Evolutionary conservation across 768 basidiomycete species (phyloP), one percentile per base, ranked within the genome.

Genomic region (Lactarius hatsudake): DNA sequence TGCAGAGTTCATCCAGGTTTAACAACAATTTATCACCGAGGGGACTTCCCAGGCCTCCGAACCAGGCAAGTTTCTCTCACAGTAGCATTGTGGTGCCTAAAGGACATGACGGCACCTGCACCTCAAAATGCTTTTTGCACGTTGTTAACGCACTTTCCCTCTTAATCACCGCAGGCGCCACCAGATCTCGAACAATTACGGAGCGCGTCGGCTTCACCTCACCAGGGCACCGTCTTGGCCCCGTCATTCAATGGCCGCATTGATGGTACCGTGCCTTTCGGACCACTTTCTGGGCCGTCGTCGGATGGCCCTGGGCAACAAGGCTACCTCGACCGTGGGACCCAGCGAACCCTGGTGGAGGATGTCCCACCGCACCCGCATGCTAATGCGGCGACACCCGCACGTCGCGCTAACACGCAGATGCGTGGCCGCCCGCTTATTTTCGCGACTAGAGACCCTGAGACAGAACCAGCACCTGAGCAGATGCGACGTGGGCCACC

Each of bases 31-130:
- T 36, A 55, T 48, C 51, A 23, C 9, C 32, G 13, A 59, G 12
- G 53, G 66, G 40, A 40, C 28, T 28, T 63, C 7, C 53, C 32
- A 48, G 34, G 17, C 34, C 58, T 20, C 36, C 59, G 34, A 61
- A 68, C 59, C 67, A 63, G 59, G 67, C 55, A 60, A 60, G 67
- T 68, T 45, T 60, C 32, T 68, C 67, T 59, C 62, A 63, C 65
- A 45, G 32, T 42, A 26, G 30, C 36, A 18, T 28, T 51, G 10
- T 60, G 28, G n/a, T 56, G 34, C 43, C 42, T 18, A 28, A 45
- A 18, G 43, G 10, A 51, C n/a, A 60, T 61, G n/a, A 60, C 53
- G 59, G 53, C 59, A 64, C 30, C 36, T 48, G 42, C 40, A 45
- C 42, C 51, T 56, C 36, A 43, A 63, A 68, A 64, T 20, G 63